Evolutionary conservation across 1,139 yeast species (phyloP).

Genomic region (Suhomyces anneliseae): DNA sequence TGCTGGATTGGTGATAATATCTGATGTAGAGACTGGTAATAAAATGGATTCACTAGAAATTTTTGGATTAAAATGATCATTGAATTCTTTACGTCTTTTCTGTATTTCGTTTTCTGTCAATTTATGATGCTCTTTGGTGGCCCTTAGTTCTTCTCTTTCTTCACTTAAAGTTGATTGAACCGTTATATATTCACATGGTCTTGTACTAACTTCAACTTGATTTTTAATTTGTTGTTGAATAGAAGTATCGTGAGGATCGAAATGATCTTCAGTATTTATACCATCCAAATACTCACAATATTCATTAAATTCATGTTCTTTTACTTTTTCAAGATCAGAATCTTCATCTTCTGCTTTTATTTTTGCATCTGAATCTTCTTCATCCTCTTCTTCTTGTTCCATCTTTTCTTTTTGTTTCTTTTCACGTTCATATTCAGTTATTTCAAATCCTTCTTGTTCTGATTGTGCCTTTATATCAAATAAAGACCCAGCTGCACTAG

Average conservation of each 20-base stretch:
- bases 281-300: slow-evolving; percentile 9
- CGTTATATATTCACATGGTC: slow-evolving; percentile 1
- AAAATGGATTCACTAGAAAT: background rate
- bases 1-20: slow-evolving; percentile 11
- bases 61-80: background rate
- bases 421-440: slow-evolving; percentile 4
- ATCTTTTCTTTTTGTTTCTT: background rate
- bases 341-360: background rate
- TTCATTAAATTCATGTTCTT: slow-evolving; percentile 6
- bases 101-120: background rate
- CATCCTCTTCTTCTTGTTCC: background rate
- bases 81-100: background rate
- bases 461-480: slow-evolving; percentile 41
- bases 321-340: slow-evolving; percentile 3
- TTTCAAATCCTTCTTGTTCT: slow-evolving; percentile 30
- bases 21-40: slow-evolving; percentile 5
- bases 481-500: slow-evolving; percentile 51
- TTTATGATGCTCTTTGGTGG: background rate
- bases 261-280: slow-evolving; percentile 4
- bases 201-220: slow-evolving; percentile 1
- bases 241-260: slow-evolving; percentile 2
- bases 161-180: slow-evolving; percentile 2
- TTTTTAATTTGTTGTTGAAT: background rate
- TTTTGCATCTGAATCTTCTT: background rate
- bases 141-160: background rate